Base-by-base conservation (phyloP, 495 filamentous ascomycete species). In the Penicillium lagena region DNA sequence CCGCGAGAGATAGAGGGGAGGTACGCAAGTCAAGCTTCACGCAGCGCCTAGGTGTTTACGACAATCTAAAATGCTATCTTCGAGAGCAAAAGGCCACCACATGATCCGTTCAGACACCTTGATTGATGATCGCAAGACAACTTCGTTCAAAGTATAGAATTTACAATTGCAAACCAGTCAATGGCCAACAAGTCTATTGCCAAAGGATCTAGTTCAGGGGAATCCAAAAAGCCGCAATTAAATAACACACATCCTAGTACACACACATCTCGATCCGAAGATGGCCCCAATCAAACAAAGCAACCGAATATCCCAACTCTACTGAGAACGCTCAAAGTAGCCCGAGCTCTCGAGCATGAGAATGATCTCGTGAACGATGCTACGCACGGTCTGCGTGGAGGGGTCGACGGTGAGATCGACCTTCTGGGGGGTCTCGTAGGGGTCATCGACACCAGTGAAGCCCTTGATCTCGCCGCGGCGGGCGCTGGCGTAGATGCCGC, bases 371-470 rank as follows among this genome's bases (percentile, higher is more conserved):
- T 98, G 93, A 43, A 98, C 93, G 42, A 89, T 89, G 48, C 84
- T 90, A 66, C 94, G 80, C 35, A 98, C 90, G 47, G 77, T 86
- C 66, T 84, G 87, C 78, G 82, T 89, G 72, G 86, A 82, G 45
- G 79, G 63, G 66, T 97, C 89, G 8, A 97, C 91, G 27, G 80
- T 79, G 45, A 98, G 73, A 63, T 96, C 78, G 28, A 89, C 78
- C 71, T 94, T 93, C 45, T 65, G 58, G 5, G 93, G 93, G 47
- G 64, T 59, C 81, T 98, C 93, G 64, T 97, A 98, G 43, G 93
- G 90, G 67, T 96, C 93, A 66, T 98, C 93, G 46, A 98, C 93
- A 57, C 93, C 93, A 29, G 93, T 98, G 76, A 98, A 98, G 29
- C 90, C 90, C 81, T 89, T 93, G 71, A 98, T 95, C 76, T 96